Conservation (phyloP, 371 early-diverging fungal genomes). For the Mucor plumbeus region DNA sequence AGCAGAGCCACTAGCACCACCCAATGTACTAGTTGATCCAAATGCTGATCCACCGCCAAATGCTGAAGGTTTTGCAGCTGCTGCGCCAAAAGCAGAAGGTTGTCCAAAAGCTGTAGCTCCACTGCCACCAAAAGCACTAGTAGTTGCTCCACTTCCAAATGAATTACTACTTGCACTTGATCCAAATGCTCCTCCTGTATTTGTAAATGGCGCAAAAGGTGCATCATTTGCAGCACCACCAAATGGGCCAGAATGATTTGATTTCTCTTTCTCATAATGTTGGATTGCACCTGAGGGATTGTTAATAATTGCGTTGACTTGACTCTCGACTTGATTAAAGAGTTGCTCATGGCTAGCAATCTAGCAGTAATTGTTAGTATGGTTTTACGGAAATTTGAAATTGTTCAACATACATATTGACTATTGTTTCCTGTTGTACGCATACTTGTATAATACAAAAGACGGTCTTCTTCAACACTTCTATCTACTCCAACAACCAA, state of each 20-base stretch:
- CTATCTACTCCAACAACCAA: constrained; percentile 61
- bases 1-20: constrained; percentile 14
- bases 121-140: constrained; percentile 20
- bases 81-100: constrained; percentile 21
- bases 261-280: constrained; percentile 47
- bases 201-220: constrained; percentile 43
- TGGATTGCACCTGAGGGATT: constrained; percentile 41
- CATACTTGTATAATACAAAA: constrained; percentile 53
- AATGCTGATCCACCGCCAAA: constrained; percentile 31
- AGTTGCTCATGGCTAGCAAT: constrained; percentile 32
- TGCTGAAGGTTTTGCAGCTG: constrained; percentile 11
- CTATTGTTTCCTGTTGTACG: constrained; percentile 34
- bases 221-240: constrained; percentile 27
- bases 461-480: constrained; percentile 64
- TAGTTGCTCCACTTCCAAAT: constrained; percentile 21
- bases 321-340: constrained; percentile 34
- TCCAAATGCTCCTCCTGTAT: constrained; percentile 23
- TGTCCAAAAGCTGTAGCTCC: constrained; percentile 30
- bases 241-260: constrained; percentile 32
- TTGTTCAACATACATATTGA: constrained; percentile 44
- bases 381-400: too few species aligned
- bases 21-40: constrained; percentile 26
- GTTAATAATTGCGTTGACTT: constrained; percentile 40
- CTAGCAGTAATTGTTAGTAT: constrained; percentile 12
- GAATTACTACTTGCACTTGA: constrained; percentile 14